These are phyloP conservation scores for Xylaria sp. DNA, from an alignment of 2,329 filamentous ascomycete genomes.

Conservation along the genomic window DNA sequence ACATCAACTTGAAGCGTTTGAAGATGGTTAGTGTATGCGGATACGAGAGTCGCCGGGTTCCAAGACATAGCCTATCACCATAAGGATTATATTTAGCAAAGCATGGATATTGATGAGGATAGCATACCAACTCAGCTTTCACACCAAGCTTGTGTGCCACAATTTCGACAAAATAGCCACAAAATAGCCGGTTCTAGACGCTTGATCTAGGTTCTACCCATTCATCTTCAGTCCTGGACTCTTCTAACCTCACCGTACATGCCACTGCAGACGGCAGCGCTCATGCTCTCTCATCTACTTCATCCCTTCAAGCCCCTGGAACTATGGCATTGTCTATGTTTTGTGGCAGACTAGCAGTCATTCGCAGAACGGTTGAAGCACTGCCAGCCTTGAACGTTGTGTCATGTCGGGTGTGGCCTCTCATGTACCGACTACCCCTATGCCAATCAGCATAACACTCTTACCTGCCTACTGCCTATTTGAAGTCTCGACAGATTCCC, in stretches of 20 bases:
- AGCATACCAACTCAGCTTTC: not conserved
- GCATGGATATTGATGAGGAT: not conserved
- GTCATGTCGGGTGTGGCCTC: too few species aligned
- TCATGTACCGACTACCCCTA: too few species aligned
- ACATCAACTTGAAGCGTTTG: too few species aligned
- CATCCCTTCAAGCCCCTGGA: not conserved
- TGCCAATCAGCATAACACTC: too few species aligned
- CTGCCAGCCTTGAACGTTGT: too few species aligned
- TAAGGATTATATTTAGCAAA: not conserved
- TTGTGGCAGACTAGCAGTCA: not conserved
- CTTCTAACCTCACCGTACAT: too few species aligned
- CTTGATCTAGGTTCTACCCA: not conserved
- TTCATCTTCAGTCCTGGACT: not conserved
- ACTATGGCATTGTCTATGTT: not conserved
- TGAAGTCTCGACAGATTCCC: too few species aligned
- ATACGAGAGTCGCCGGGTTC: not conserved
- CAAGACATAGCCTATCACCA: not conserved
- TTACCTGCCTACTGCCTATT: too few species aligned
- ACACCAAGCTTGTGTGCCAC: not conserved
- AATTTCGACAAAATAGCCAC: not conserved
- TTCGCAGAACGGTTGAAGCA: not conserved
- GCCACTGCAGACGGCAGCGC: not conserved
- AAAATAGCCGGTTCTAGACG: not conserved
- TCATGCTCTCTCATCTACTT: not conserved
- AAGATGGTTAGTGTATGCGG: not conserved